Evolutionary conservation across 2,329 filamentous ascomycete genomes (phyloP), one percentile per base, ranked within the genome.

Genomic region (Botryotinia calthae): DNA sequence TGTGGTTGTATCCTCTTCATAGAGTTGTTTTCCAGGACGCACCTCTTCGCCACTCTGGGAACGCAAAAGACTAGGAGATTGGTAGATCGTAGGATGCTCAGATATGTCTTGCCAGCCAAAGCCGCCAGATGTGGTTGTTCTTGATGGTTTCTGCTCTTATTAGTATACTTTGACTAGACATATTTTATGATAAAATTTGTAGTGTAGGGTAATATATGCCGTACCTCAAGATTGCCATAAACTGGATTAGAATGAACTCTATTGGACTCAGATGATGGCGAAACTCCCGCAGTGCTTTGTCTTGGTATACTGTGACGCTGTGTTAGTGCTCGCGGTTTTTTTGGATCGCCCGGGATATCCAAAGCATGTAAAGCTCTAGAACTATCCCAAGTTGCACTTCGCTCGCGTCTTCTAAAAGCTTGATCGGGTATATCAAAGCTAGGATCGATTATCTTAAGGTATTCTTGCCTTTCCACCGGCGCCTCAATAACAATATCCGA

Each of bases 71-170:
- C 40, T 48, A 18, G 51, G 51, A 48, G 63, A 67, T 51, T 31
- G 63, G 20, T 46, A 16, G 31, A 44, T 25, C 31, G 63, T 67
- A 22, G 46, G 70, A 22, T n/a, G 56, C 28, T 71, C 59, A 10
- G 70, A 68, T 46, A 78, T 72, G 48, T 79, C 73, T 63, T 78
- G 77, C 77, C 77, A 79, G 37, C 72, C 67, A 65, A 75, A 78
- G 1, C 65, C 65, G 5, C 63, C 59, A 18, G 70, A 72, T 68
- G 70, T 72, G 18, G 51, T 44, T 16, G 64, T 59, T 51, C 40
- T 72, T 28, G 70, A 72, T 42, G 40, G 67, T 40, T 66, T 56
- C 71, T 78, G 72, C 31, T 40, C 42, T 8, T 25, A 34, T 68
- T 22, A 72, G 63, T 51, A 68, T 12, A 31, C 10, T 48, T 37